These are phyloP conservation scores for Fomitopsis pinicola DNA, from an alignment of 1,284 basidiomycete species.

Conservation along the genomic window DNA sequence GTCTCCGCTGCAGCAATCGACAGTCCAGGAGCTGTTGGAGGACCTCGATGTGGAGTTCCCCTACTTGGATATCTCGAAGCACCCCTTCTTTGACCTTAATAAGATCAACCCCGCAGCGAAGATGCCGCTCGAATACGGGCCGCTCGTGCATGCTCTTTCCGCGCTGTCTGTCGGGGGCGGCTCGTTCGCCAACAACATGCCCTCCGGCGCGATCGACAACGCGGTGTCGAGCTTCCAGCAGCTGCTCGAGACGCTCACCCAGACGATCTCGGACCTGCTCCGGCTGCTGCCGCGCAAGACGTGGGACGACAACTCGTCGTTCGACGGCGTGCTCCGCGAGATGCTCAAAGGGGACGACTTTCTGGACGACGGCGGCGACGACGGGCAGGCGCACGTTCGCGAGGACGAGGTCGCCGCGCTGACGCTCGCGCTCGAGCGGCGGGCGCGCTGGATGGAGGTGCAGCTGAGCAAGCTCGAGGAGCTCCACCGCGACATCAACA, in stretches of 20 bases:
- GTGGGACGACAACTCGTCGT: slow-evolving; percentile 83
- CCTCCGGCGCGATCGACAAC: slow-evolving; percentile 78
- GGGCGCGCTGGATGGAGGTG: slow-evolving; percentile 86
- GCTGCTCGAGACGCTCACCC: slow-evolving; percentile 76
- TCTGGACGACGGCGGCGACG: slow-evolving; percentile 67
- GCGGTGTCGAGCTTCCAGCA: slow-evolving; percentile 84
- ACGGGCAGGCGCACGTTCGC: slow-evolving; percentile 40
- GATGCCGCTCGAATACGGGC: slow-evolving; percentile 76
- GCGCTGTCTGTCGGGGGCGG: slow-evolving; percentile 80
- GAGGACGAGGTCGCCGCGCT: slow-evolving; percentile 80
- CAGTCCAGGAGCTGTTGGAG: slow-evolving; percentile 56
- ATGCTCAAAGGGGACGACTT: slow-evolving; percentile 85
- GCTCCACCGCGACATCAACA: slow-evolving; percentile 81
- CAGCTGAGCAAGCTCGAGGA: slow-evolving; percentile 82
- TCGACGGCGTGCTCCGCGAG: slow-evolving; percentile 77
- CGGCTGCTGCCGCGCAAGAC: slow-evolving; percentile 79
- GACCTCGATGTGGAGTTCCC: slow-evolving; percentile 68
- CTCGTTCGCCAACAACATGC: slow-evolving; percentile 77
- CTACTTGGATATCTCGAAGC: slow-evolving; percentile 37
- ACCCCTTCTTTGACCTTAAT: slow-evolving; percentile 43
- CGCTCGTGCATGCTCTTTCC: slow-evolving; percentile 78
- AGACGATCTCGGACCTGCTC: slow-evolving; percentile 79
- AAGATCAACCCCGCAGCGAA: slow-evolving; percentile 68
- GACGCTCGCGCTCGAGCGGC: slow-evolving; percentile 75
- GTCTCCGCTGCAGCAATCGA: slow-evolving; percentile 37